Conservation (phyloP, 225 moss, liverwort and hornwort species). For the Straminergon stramineum region DNA sequence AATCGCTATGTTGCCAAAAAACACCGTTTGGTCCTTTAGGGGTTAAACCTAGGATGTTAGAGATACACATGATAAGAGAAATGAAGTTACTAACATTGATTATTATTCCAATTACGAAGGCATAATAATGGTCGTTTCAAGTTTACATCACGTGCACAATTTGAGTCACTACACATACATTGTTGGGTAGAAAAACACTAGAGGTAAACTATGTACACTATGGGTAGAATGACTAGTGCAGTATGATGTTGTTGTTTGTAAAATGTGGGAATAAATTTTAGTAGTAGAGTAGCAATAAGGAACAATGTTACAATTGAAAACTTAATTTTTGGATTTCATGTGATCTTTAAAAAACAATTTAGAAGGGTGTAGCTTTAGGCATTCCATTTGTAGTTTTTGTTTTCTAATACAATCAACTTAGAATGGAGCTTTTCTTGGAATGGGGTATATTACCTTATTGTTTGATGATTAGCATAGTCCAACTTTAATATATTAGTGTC, state of each 20-base stretch:
- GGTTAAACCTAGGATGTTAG: no score
- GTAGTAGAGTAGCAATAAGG: background rate
- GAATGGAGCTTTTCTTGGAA: background rate
- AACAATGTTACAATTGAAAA: background rate
- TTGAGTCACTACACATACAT: background rate
- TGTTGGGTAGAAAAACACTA: background rate
- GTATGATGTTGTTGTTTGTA: rapidly evolving
- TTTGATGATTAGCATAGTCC: background rate
- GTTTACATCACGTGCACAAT: background rate
- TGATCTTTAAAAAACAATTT: no score
- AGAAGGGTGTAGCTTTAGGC: background rate
- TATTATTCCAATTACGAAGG: no score
- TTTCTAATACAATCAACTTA: background rate
- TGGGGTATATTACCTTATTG: background rate
- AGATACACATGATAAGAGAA: no score
- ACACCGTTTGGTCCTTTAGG: no score
- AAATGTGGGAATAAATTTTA: background rate
- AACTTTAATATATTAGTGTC: no score
- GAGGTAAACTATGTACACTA: no score
- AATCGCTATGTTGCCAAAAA: no score
- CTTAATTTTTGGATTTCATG: background rate
- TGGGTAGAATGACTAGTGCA: background rate
- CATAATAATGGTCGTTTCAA: no score
- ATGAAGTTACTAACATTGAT: no score
- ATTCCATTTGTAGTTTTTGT: background rate